These are phyloP conservation scores for Neckera pumila DNA, from an alignment of 225 moss, liverwort and hornwort species.

Conservation along the genomic window DNA sequence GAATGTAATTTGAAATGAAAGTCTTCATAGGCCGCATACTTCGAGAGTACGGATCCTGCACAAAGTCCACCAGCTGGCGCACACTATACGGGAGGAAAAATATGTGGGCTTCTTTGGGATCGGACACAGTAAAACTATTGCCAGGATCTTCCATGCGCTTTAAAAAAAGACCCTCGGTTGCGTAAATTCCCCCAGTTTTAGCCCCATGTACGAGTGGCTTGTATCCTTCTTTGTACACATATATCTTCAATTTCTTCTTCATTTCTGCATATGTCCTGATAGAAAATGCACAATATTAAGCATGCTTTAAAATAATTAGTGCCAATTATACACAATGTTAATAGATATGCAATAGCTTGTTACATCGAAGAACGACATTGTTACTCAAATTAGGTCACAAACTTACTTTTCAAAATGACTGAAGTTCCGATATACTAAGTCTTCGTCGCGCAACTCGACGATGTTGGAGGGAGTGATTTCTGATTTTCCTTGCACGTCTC, in stretches of 20 bases:
- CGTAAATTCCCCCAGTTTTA: slow-evolving; percentile 35
- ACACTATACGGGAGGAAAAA: slow-evolving; percentile 81
- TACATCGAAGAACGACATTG: background rate
- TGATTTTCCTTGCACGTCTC: background rate
- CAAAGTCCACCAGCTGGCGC: slow-evolving; percentile 53
- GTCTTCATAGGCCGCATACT: slow-evolving; percentile 68
- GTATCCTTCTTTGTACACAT: slow-evolving; percentile 50
- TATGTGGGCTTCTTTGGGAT: slow-evolving; percentile 56
- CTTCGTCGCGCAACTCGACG: background rate
- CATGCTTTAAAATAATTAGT: background rate
- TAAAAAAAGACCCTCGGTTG: slow-evolving; percentile 53
- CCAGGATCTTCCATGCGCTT: slow-evolving; percentile 31
- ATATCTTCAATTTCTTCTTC: slow-evolving; percentile 36
- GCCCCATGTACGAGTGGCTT: slow-evolving; percentile 51
- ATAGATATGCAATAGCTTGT: background rate
- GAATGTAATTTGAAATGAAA: slow-evolving; percentile 59
- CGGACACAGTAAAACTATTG: slow-evolving; percentile 32
- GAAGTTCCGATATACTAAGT: slow-evolving; percentile 30
- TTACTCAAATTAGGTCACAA: background rate
- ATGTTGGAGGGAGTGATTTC: background rate
- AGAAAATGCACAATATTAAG: background rate
- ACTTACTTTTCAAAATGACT: slow-evolving; percentile 25
- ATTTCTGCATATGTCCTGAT: slow-evolving; percentile 34
- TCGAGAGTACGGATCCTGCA: slow-evolving; percentile 66
- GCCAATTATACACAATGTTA: background rate